Base-by-base conservation (phyloP, 2,329 filamentous ascomycete genomes). In the Clonostachys rosea region DNA sequence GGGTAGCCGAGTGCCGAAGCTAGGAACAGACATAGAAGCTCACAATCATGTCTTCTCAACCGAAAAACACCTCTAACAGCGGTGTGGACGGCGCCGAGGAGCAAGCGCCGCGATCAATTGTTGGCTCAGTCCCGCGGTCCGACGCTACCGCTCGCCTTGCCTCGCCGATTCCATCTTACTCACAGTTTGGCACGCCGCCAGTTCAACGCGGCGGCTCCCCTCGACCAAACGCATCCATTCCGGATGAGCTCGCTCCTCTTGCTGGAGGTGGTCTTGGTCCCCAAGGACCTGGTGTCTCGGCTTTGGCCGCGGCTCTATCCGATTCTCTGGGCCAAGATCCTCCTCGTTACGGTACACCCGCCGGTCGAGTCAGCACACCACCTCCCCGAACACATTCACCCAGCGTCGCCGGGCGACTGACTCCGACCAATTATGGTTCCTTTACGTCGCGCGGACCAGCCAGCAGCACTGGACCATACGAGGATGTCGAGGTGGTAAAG, bases 401-500 rank as follows among this genome's bases (percentile, higher is more conserved):
- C 35, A 57, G 57, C 37, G 66, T 71, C 24, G 66, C 71, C 43
- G 66, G 55, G 37, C 56, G 63, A 43, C 77, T 49, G 67, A 79
- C 83, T 4, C 81, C 82, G 24, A 87, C 85, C 51, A 88, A 86
- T 58, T 95, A 94, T 65, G 92, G 91, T 46, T 96, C 91, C 10
- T 91, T 95, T 58, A 89, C 94, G 53, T 81, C 81, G 44, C 79
- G 84, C 54, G 78, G 75, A 43, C 68, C 56, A 37, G 50, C 13
- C 24, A 48, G 35, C 52, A 60, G 59, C 35, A 59, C 74, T 39
- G 82, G 75, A 18, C 83, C 86, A 5, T 86, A 86, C 60, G 91
- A 97, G 68, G 90, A 97, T 59, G 87, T 91, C 14, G 91, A 96
- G 63, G 89, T 97, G 46, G 81, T 99, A 54, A 91, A 86, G 63